Conservation (phyloP, 495 filamentous ascomycete species). For the Pyrenula aspistea region DNA sequence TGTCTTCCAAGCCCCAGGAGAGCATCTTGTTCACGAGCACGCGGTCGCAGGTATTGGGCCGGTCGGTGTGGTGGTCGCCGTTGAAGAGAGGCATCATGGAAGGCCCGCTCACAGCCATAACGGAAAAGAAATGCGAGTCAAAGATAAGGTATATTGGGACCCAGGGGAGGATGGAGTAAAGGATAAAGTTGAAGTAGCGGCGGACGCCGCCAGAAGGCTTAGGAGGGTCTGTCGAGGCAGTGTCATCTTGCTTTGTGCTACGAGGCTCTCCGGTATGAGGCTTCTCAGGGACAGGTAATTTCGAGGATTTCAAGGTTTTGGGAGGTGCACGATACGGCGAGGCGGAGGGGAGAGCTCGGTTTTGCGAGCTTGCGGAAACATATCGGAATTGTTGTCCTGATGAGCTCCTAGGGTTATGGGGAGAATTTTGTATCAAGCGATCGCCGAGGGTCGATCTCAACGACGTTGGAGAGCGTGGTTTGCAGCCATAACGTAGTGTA, state of each 20-base stretch:
- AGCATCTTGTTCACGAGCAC: conserved; percentile 37
- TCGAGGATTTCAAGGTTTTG: background rate
- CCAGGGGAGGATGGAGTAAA: conserved; percentile 44
- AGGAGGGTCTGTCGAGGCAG: too few relatives aligned
- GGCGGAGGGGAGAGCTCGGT: background rate
- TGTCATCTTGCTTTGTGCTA: too few relatives aligned
- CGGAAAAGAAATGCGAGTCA: conserved; percentile 46
- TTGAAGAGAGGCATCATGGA: conserved; percentile 75
- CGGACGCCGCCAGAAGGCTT: too few relatives aligned
- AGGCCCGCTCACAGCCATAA: conserved; percentile 52
- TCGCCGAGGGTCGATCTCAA: too few relatives aligned
- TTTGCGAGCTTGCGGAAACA: background rate
- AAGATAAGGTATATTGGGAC: conserved; percentile 54
- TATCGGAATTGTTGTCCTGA: too few relatives aligned
- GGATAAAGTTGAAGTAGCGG: conserved; percentile 14
- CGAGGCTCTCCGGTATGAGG: too few relatives aligned
- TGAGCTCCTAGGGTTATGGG: too few relatives aligned
- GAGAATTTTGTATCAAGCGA: too few relatives aligned
- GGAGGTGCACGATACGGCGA: background rate
- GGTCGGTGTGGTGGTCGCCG: conserved; percentile 43
- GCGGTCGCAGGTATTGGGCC: conserved; percentile 32
- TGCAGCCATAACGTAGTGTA: background rate
- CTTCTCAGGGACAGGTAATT: too few relatives aligned
- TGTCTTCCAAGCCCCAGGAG: conserved; percentile 18
- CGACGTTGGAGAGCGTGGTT: too few relatives aligned